These are phyloP conservation scores for Epichloe glyceriae DNA, from an alignment of 2,329 filamentous ascomycete genomes.

Conservation along the genomic window DNA sequence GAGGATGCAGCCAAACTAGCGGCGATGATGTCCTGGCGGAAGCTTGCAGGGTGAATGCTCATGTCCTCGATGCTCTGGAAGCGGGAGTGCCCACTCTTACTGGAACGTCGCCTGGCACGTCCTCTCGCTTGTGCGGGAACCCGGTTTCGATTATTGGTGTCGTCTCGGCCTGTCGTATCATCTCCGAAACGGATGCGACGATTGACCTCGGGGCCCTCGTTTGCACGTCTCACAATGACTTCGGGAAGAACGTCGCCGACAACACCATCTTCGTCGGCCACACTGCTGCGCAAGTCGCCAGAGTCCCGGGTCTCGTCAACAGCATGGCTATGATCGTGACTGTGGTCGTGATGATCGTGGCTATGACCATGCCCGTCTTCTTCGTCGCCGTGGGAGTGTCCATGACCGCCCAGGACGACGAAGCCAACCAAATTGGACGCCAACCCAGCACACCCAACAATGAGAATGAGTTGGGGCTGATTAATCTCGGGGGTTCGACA, in stretches of 20 bases:
- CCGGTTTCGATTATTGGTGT: conserved; percentile 18
- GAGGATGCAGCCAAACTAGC: conserved; percentile 45
- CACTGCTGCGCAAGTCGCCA: conserved; percentile 23
- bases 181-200: conserved; percentile 29
- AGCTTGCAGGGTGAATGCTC: conserved; percentile 77
- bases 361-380: conserved; percentile 41
- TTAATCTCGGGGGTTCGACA: conserved; percentile 80
- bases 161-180: conserved; percentile 14
- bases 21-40: conserved; percentile 84
- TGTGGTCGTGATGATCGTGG: conserved; percentile 29
- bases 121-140: conserved; percentile 22
- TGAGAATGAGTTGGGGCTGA: conserved; percentile 75
- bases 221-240: conserved; percentile 40
- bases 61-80: conserved; percentile 58
- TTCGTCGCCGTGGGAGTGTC: conserved; percentile 60
- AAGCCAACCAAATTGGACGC: conserved; percentile 82
- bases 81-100: conserved; percentile 41
- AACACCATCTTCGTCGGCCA: conserved; percentile 45
- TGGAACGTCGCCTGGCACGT: conserved; percentile 31
- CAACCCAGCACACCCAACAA: conserved; percentile 77
- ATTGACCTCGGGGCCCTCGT: conserved; percentile 19
- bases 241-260: conserved; percentile 51
- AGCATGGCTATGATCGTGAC: conserved; percentile 22
- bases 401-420: conserved; percentile 84
- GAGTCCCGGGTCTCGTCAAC: conserved; percentile 40